These are phyloP conservation scores for Senna siamea DNA, from an alignment of 306 rosid genomes.

Conservation along the genomic window DNA sequence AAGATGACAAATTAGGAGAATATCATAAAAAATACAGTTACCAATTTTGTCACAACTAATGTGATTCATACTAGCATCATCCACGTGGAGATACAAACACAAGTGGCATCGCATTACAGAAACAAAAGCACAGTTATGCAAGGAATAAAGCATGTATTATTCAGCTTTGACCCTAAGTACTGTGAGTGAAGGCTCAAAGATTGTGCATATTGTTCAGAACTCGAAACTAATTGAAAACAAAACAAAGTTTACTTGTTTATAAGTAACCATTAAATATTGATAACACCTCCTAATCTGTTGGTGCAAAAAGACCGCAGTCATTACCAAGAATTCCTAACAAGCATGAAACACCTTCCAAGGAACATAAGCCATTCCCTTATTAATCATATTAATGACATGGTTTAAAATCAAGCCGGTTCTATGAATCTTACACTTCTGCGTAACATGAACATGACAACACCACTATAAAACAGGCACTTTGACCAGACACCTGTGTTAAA, in stretches of 20 bases:
- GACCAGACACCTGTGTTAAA: background rate
- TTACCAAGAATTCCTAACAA: too few relatives aligned
- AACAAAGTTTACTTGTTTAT: too few relatives aligned
- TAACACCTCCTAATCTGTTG: too few relatives aligned
- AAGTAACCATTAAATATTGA: too few relatives aligned
- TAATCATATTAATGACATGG: background rate
- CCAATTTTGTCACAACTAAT: background rate
- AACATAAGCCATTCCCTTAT: background rate
- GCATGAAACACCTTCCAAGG: background rate
- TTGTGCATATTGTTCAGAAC: background rate
- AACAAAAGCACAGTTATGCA: background rate
- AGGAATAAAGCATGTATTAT: background rate
- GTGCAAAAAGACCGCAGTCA: background rate
- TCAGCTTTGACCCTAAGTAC: background rate
- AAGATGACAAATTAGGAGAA: conserved; percentile 13
- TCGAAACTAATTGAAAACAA: background rate
- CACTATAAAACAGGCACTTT: background rate
- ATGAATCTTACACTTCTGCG: background rate
- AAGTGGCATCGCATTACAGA: too few relatives aligned
- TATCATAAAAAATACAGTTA: background rate
- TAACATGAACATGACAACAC: background rate
- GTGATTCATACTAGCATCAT: background rate
- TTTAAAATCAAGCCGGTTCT: background rate
- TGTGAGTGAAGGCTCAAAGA: background rate
- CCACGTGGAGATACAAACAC: too few relatives aligned